Evolutionary conservation across 208 protist genomes (phyloP).

Genomic region (Polymyxa betae): DNA sequence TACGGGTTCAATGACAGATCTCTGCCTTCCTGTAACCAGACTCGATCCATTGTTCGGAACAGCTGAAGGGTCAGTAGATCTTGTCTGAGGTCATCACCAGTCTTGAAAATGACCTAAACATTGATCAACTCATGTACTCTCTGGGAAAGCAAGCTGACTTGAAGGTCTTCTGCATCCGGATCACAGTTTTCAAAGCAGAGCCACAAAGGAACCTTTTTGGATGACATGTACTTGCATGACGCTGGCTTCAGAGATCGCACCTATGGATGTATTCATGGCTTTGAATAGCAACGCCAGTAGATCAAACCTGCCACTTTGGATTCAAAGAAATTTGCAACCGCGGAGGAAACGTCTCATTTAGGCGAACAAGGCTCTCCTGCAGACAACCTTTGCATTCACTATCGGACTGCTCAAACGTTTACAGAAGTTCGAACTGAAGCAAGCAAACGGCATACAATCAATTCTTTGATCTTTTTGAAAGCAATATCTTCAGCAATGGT

Average conservation of each 20-base stretch:
- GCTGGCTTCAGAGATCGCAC: conserved; percentile 52
- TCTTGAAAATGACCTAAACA: conserved; percentile 75
- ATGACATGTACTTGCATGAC: conserved; percentile 88
- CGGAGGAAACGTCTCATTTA: conserved; percentile 20
- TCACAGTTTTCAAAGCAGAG: conserved; percentile 84
- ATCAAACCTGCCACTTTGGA: conserved; percentile 23
- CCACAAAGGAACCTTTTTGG: conserved; percentile 85
- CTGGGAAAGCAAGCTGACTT: not conserved
- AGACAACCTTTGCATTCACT: not conserved
- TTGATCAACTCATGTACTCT: not conserved
- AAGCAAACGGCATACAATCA: not conserved
- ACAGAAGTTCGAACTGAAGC: not conserved
- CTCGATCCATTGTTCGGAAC: conserved; percentile 68
- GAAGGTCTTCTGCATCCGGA: conserved; percentile 66
- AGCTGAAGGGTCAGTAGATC: conserved; percentile 74
- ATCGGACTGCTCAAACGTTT: not conserved
- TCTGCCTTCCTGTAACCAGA: conserved; percentile 67
- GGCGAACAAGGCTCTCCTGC: not conserved
- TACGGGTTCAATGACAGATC: conserved; percentile 49
- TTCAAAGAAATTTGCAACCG: conserved; percentile 53
- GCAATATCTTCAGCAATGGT: conserved; percentile 47
- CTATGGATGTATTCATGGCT: not conserved
- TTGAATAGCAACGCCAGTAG: not conserved
- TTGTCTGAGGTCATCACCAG: conserved; percentile 76
- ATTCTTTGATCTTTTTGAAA: conserved; percentile 45